Evolutionary conservation across 2,329 filamentous ascomycete genomes (phyloP).

Genomic region (Paraphaeosphaeria minitans): DNA sequence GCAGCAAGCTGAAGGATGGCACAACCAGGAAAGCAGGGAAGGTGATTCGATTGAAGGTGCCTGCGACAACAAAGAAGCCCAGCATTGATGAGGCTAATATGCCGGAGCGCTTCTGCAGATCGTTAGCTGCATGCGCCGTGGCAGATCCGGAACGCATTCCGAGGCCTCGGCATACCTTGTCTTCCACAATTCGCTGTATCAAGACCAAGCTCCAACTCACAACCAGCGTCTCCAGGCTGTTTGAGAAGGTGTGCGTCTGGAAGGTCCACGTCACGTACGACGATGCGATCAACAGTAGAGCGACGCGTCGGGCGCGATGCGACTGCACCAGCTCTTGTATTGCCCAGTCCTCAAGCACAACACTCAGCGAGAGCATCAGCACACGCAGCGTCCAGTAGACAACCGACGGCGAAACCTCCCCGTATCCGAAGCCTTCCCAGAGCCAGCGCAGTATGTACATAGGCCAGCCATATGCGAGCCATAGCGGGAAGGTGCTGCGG

Average conservation of each 20-base stretch:
- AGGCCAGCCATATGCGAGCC: conserved; percentile 91
- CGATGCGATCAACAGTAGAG: conserved; percentile 85
- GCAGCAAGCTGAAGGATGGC: conserved; percentile 80
- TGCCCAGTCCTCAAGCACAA: conserved; percentile 97
- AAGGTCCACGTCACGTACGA: conserved; percentile 99
- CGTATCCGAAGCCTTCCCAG: conserved; percentile 83
- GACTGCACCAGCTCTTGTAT: conserved; percentile 87
- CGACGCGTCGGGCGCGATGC: conserved; percentile 70
- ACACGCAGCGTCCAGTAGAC: conserved; percentile 89
- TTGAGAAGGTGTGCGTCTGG: conserved; percentile 97
- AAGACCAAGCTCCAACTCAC: conserved; percentile 93
- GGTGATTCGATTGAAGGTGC: conserved; percentile 94
- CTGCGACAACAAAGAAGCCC: conserved; percentile 80
- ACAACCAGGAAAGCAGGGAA: conserved; percentile 92
- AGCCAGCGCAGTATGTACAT: conserved; percentile 93
- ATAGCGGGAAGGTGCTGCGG: conserved; percentile 94
- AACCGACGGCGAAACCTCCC: conserved; percentile 77
- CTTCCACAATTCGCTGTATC: conserved; percentile 81
- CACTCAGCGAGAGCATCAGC: conserved; percentile 93
- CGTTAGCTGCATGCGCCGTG: conserved; percentile 38
- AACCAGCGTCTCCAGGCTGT: conserved; percentile 91
- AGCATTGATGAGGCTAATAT: conserved; percentile 77
- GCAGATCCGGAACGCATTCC: conserved; percentile 29
- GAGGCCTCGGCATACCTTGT: conserved; percentile 64
- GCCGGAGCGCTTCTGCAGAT: conserved; percentile 70